Conservation (phyloP, 2,329 filamentous ascomycete species). For the Bimuria novae-zelandiae region DNA sequence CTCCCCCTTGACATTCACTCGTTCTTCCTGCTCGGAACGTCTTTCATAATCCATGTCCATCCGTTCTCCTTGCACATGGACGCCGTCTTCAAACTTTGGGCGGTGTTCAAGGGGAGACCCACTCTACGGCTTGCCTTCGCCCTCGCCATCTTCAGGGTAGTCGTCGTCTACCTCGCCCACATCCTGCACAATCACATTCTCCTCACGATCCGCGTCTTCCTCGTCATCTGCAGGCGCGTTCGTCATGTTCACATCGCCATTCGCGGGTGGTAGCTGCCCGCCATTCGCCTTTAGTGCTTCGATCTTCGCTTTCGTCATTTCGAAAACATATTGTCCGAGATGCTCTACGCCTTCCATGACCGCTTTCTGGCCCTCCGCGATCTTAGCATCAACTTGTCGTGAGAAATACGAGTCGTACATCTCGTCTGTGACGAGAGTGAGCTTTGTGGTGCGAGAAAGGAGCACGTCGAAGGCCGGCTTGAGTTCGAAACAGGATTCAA, state of each 20-base stretch:
- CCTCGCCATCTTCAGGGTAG: neutral
- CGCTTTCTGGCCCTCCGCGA: conserved; percentile 56
- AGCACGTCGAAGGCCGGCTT: conserved; percentile 83
- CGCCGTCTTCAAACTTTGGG: neutral
- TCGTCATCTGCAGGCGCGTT: conserved; percentile 36
- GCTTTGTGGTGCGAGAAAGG: conserved; percentile 76
- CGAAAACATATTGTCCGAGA: conserved; percentile 91
- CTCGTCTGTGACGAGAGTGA: conserved; percentile 82
- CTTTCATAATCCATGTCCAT: neutral
- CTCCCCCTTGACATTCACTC: neutral
- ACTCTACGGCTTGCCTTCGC: neutral
- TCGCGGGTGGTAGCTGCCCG: conserved; percentile 33
- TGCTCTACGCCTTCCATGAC: conserved; percentile 93
- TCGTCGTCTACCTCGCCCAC: conserved; percentile 4
- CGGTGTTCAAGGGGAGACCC: neutral
- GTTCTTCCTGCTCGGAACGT: neutral
- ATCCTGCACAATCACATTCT: conserved; percentile 4
- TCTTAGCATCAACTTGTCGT: conserved; percentile 55
- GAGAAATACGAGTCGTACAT: conserved; percentile 67
- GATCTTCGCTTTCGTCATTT: conserved; percentile 83
- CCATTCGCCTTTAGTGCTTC: conserved; percentile 58
- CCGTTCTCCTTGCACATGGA: neutral
- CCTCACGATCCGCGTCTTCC: conserved; percentile 32
- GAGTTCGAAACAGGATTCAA: conserved; percentile 86
- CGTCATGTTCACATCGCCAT: conserved; percentile 43